phyloP scores from a whole-genome alignment of 2,329 filamentous ascomycete genomes.

The Magnaporthiopsis poae region DNA sequence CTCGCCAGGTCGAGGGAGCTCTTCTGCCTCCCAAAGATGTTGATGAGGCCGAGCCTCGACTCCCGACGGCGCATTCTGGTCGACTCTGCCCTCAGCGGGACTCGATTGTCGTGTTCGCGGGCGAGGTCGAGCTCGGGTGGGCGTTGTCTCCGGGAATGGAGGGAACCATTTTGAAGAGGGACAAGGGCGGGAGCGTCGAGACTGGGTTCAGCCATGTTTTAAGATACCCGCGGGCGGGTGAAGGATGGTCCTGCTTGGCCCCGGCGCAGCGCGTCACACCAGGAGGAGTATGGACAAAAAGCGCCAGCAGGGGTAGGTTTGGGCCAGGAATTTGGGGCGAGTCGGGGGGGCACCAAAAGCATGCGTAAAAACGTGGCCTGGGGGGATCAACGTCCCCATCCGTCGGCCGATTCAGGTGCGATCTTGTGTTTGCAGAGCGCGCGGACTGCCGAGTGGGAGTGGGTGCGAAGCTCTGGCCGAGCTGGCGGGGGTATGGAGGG shows the following conservation, averaged over 20 bases:
- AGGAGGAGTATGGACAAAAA: neutral
- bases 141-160: conserved; percentile 26
- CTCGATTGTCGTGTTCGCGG: conserved; percentile 25
- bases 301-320: neutral
- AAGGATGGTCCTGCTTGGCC: neutral
- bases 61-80: conserved; percentile 36
- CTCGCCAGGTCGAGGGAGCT: conserved; percentile 21
- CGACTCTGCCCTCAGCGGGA: conserved; percentile 30
- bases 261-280: neutral
- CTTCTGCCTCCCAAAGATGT: conserved; percentile 40
- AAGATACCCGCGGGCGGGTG: neutral
- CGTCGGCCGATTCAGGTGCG: neutral
- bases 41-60: conserved; percentile 41
- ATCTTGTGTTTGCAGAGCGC: neutral
- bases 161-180: conserved; percentile 20
- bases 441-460: neutral
- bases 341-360: neutral
- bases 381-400: neutral
- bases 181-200: neutral
- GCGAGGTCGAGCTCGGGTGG: conserved; percentile 27
- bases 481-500: too few species aligned
- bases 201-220: conserved; percentile 18
- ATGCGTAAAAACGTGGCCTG: neutral
- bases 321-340: neutral
- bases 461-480: neutral